Conservation (phyloP, 2,329 filamentous ascomycete species). For the Lecanoromycetidae sp. region DNA sequence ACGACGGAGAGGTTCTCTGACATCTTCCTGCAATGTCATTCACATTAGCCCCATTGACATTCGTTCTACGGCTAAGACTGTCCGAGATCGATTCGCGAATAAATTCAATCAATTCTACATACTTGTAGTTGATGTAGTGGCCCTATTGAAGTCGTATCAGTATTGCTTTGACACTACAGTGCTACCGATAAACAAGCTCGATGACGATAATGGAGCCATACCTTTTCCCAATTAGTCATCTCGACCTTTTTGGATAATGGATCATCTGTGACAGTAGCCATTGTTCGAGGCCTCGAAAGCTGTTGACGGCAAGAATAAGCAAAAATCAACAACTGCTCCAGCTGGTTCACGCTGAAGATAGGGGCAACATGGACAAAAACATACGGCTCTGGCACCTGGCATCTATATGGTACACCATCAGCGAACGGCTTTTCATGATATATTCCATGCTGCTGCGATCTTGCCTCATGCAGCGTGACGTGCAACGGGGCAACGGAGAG, state of each 20-base stretch:
- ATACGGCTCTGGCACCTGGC: conserved; percentile 18
- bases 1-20: conserved; percentile 92
- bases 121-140: conserved; percentile 95
- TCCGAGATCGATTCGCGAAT: too few species aligned
- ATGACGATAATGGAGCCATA: too few species aligned
- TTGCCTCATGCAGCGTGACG: conserved; percentile 1
- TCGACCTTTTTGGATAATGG: conserved; percentile 90
- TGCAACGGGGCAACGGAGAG: conserved; percentile 20
- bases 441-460: conserved; percentile 3
- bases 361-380: conserved; percentile 4
- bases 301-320: conserved; percentile 27
- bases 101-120: conserved; percentile 20
- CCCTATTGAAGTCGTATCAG: conserved; percentile 31
- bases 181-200: too few species aligned
- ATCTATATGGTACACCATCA: conserved; percentile 8
- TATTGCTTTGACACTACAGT: too few species aligned
- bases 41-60: not conserved
- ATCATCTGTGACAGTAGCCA: conserved; percentile 78
- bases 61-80: too few species aligned
- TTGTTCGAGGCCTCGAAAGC: conserved; percentile 51
- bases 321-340: too few species aligned
- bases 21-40: conserved; percentile 63
- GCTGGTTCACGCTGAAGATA: too few species aligned
- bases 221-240: conserved; percentile 92
- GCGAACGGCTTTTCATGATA: not conserved